Percentiles rank a stretch among this genome's conserved stretches.
Evolutionary conservation across 2,329 filamentous ascomycete species (phyloP).

Genomic region (Trichoderma guizhouense): DNA sequence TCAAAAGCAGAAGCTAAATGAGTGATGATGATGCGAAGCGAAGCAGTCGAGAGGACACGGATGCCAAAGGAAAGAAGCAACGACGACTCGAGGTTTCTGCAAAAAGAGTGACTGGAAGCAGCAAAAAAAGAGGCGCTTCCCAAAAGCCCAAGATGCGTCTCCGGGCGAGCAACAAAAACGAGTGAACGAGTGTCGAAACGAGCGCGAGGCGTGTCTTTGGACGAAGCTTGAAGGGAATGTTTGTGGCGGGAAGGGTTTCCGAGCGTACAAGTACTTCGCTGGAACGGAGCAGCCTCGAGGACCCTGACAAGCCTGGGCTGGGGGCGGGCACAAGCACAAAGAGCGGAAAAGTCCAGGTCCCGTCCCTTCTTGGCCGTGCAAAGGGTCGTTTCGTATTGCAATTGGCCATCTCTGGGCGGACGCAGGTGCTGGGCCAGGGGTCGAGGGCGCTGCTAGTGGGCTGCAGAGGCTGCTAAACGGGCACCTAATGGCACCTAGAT

Average conservation of each 20-base stretch:
- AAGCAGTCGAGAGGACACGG: background rate
- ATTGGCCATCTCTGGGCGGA: background rate
- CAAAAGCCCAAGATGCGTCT: background rate
- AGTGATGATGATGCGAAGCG: background rate
- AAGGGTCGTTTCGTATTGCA: conserved; percentile 4
- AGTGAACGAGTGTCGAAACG: conserved; percentile 11
- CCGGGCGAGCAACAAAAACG: background rate
- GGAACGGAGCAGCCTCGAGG: background rate
- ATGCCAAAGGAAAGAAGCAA: background rate
- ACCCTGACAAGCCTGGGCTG: background rate
- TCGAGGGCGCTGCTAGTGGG: background rate
- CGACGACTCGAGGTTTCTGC: conserved; percentile 1
- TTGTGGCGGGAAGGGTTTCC: background rate
- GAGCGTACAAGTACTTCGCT: background rate
- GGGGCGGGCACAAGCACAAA: background rate
- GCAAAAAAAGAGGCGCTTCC: background rate
- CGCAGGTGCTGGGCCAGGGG: background rate
- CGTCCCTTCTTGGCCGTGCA: background rate
- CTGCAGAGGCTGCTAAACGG: background rate
- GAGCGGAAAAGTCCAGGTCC: background rate
- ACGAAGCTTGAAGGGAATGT: background rate
- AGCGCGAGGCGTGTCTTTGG: conserved; percentile 3
- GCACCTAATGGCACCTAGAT: background rate
- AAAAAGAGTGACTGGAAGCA: conserved; percentile 19
- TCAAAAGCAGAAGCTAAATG: background rate